Percentiles rank a stretch among this genome's conserved stretches.
Evolutionary conservation across 1,139 yeast species (phyloP).

Genomic region (Kluyveromyces sp.): DNA sequence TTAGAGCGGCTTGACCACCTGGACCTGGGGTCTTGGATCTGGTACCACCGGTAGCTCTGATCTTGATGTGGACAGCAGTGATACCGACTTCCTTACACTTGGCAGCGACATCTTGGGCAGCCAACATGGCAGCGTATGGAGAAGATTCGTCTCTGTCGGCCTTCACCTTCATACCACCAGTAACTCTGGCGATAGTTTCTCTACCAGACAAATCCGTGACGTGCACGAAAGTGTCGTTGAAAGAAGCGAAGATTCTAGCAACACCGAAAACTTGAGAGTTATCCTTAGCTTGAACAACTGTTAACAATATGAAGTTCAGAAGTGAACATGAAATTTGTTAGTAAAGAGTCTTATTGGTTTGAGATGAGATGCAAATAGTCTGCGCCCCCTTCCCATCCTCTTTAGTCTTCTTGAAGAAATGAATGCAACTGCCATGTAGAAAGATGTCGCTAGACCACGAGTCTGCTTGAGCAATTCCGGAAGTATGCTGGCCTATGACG

Average conservation of each 20-base stretch:
- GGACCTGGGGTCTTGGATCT: slow-evolving; percentile 99
- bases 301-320: slow-evolving; percentile 11
- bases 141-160: slow-evolving; percentile 99
- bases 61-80: slow-evolving; percentile 98
- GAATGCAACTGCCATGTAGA: slow-evolving; percentile 6
- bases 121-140: slow-evolving; percentile 99
- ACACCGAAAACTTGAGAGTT: slow-evolving; percentile 99
- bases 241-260: slow-evolving; percentile 99
- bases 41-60: slow-evolving; percentile 99
- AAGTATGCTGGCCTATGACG: neutral
- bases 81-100: slow-evolving; percentile 99
- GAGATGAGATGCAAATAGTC: neutral
- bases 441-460: neutral
- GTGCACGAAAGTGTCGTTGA: slow-evolving; percentile 99
- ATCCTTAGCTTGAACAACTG: slow-evolving; percentile 67
- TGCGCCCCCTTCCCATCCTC: neutral
- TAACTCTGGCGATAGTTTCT: slow-evolving; percentile 99
- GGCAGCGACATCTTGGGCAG: slow-evolving; percentile 99
- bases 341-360: slow-evolving; percentile 7
- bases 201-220: slow-evolving; percentile 99
- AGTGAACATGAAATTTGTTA: slow-evolving; percentile 11
- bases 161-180: slow-evolving; percentile 99
- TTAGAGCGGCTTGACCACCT: slow-evolving; percentile 99
- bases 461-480: neutral
- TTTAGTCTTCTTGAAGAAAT: slow-evolving; percentile 5